Base-by-base conservation (phyloP, 176 grass and related monocot species). In the Phoenix roebelenii region DNA sequence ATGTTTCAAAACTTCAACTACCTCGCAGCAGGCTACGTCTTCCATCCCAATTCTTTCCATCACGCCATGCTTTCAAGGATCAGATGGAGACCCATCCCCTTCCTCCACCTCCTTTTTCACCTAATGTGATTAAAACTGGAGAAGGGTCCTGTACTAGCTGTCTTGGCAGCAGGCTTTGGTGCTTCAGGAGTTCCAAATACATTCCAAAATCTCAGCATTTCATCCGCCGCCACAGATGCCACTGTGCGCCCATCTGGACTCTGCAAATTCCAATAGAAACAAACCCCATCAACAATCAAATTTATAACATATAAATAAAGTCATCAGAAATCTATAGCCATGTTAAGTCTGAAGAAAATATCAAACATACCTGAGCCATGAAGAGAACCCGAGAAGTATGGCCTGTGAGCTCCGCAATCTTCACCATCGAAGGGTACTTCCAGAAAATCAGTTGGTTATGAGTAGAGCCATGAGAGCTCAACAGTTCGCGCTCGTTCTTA, bases 171-270 rank as follows among this genome's bases (percentile, higher is more conserved):
- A 59, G 73, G 70, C 58, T 89, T 89, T 35, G 85, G 48, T 7
- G 50, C 30, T 74, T 84, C 77, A 57, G 77, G 81, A 67, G 69
- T 50, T 23, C 77, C 85, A 63, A 89, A 89, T 18, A 89, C 74
- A 15, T 89, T 84, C 85, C 85, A 89, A 55, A 89, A 89, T 23
- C 77, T 78, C 3, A 89, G 65, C 22, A 81, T 84, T 67, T 89
- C 85, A 20, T 89, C 85, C 4, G 73, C 85, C 58, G 85, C 73
- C 63, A 81, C 81, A 63, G 85, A 89, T 52, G 77, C 85, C 12
- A 84, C 85, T 1, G 70, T 84, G 77, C 81, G 77, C 49, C 85
- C 81, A 72, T 89, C 81, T 55, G 85, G 85, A 3, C 81, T 89
- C 85, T 89, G 74, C 70, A 68, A 4, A 71, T 71, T 55, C 54